phyloP scores from a whole-genome alignment of 495 filamentous ascomycete species.

The Cetradonia linearis region DNA sequence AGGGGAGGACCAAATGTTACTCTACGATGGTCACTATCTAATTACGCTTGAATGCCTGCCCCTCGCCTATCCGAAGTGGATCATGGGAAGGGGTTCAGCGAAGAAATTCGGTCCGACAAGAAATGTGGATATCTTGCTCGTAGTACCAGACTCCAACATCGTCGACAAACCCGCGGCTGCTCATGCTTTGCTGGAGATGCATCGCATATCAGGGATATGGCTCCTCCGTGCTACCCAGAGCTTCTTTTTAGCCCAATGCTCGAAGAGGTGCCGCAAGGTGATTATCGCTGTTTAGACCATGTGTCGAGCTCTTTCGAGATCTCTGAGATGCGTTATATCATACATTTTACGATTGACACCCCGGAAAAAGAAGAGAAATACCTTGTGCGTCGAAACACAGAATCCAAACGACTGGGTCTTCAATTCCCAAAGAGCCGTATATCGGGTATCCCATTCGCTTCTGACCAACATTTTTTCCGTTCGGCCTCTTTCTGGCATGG shows the following conservation, averaged over 20 bases:
- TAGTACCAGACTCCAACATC: not conserved
- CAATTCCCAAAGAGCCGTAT: no score
- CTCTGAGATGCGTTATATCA: no score
- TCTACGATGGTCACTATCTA: not conserved
- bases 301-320: no score
- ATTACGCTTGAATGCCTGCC: not conserved
- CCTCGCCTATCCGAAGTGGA: not conserved
- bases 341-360: no score
- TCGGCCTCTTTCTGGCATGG: conserved; percentile 4
- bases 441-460: conserved; percentile 7
- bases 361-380: not conserved
- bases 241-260: not conserved
- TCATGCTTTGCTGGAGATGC: not conserved
- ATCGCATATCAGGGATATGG: not conserved
- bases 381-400: no score
- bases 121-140: conserved; percentile 3
- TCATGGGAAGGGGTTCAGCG: not conserved
- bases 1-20: no score
- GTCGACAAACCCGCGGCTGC: not conserved
- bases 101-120: conserved; percentile 6
- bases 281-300: no score
- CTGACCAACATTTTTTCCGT: not conserved
- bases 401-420: no score
- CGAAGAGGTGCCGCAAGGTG: not conserved
- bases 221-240: not conserved